Conservation (phyloP, 2,329 filamentous ascomycete genomes). For the Ustulina deusta region DNA sequence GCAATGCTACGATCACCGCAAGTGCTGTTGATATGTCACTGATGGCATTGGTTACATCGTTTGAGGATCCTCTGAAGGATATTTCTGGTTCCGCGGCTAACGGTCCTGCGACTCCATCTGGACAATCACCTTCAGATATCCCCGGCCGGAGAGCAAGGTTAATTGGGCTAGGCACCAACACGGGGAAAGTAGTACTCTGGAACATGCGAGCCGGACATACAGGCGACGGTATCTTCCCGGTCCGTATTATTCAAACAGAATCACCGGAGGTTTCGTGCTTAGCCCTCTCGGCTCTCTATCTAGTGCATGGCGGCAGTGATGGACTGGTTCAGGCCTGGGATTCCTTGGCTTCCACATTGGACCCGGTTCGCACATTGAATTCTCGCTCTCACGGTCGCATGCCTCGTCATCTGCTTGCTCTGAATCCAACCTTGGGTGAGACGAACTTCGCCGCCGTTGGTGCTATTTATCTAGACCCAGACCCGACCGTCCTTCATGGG, state of each 20-base stretch:
- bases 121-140: conserved; percentile 67
- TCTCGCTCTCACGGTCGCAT: conserved; percentile 85
- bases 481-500: conserved; percentile 85
- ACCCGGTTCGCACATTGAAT: conserved; percentile 87
- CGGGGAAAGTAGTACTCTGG: conserved; percentile 84
- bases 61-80: conserved; percentile 82
- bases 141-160: conserved; percentile 88
- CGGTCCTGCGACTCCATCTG: conserved; percentile 62
- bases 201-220: conserved; percentile 77
- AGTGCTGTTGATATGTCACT: conserved; percentile 80
- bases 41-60: conserved; percentile 75
- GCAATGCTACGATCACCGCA: conserved; percentile 73
- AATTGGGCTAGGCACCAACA: conserved; percentile 82
- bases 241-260: conserved; percentile 89
- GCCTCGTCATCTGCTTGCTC: conserved; percentile 74
- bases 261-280: conserved; percentile 88
- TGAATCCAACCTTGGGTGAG: conserved; percentile 70
- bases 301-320: conserved; percentile 94
- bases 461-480: conserved; percentile 87
- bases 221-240: conserved; percentile 71
- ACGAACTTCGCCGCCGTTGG: conserved; percentile 85
- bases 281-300: conserved; percentile 84
- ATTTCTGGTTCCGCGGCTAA: conserved; percentile 58
- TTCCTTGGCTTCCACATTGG: conserved; percentile 81
- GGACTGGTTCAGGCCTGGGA: conserved; percentile 98